Conservation (phyloP, 164 flowering plant species). For the Nymphaea thermarum region DNA sequence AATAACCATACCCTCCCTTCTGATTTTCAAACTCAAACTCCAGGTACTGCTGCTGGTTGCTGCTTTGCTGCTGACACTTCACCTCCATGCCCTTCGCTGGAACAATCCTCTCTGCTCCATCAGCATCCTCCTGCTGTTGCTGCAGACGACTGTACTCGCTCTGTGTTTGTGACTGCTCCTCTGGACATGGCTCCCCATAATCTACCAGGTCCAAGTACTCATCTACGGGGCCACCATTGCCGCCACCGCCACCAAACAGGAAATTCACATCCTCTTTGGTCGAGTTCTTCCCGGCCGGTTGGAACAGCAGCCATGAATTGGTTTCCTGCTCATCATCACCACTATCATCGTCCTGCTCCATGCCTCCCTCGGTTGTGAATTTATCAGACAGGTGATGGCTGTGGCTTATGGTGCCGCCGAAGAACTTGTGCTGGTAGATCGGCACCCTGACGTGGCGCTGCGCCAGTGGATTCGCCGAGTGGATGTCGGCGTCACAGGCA, state of each 20-base stretch:
- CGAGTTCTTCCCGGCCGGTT: constrained; percentile 2
- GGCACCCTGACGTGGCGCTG: constrained; percentile 78
- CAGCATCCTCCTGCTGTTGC: background rate
- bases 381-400: background rate
- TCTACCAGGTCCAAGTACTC: background rate
- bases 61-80: background rate
- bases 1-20: constrained; percentile 1
- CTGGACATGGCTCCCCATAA: background rate
- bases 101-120: background rate
- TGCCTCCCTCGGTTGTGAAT: background rate
- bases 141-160: constrained; percentile 8
- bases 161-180: background rate
- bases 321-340: constrained; percentile 28
- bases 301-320: background rate
- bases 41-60: background rate
- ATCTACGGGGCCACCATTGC: background rate
- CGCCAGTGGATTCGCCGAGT: constrained; percentile 80
- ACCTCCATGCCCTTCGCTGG: background rate
- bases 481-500: constrained; percentile 64
- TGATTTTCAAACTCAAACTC: constrained; percentile 5
- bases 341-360: background rate
- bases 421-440: constrained; percentile 15
- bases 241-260: background rate
- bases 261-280: background rate
- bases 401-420: background rate